Evolutionary conservation across 2,329 filamentous ascomycete genomes (phyloP).

Genomic region (Aspergillus transmontanensis): DNA sequence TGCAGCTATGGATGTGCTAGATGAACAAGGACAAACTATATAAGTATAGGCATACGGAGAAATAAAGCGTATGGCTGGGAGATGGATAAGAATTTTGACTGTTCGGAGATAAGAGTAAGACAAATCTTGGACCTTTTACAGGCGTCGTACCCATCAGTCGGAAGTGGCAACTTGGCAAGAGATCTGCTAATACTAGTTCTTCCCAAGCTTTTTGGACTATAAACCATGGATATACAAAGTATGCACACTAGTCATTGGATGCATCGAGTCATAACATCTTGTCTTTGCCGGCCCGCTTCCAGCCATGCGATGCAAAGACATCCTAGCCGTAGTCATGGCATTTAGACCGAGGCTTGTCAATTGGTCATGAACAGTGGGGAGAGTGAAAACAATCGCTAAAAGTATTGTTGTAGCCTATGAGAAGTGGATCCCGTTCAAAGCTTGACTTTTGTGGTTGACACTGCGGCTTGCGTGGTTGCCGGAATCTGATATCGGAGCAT

Average conservation of each 20-base stretch:
- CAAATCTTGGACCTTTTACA: neutral
- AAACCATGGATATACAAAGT: neutral
- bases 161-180: neutral
- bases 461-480: conserved; percentile 1
- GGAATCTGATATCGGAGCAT: conserved; percentile 4
- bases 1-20: neutral
- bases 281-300: neutral
- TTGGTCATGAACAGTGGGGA: neutral
- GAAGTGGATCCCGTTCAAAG: neutral
- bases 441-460: neutral
- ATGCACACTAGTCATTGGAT: neutral
- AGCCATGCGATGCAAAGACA: neutral
- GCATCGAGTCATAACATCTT: neutral
- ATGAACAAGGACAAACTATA: neutral
- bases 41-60: neutral
- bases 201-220: neutral
- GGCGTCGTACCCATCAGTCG: neutral
- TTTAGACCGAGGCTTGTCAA: neutral
- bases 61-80: neutral
- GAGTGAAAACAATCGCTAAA: neutral
- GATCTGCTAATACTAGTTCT: neutral
- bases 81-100: neutral
- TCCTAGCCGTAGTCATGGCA: neutral
- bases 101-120: neutral
- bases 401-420: conserved; percentile 2